phyloP scores from a whole-genome alignment of 306 rosid genomes.

The Carpinus viminea region DNA sequence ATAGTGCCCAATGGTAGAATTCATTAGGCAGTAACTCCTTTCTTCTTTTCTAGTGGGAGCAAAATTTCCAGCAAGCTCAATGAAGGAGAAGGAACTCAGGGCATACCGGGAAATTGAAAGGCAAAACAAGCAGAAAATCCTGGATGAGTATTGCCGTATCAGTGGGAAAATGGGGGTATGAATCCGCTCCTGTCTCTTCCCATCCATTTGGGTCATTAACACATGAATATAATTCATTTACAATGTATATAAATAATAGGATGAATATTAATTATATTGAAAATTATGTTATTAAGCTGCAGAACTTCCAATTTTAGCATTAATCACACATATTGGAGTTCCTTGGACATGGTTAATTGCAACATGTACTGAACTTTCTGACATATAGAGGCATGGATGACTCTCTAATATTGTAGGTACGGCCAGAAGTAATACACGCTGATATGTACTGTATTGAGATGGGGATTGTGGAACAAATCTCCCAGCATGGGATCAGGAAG shows the following conservation, averaged over 20 bases:
- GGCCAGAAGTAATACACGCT: slow-evolving; percentile 50
- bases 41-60: slow-evolving; percentile 21
- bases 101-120: slow-evolving; percentile 42
- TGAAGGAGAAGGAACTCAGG: slow-evolving; percentile 27
- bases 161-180: slow-evolving; percentile 58
- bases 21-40: not conserved
- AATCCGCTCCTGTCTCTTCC: slow-evolving; percentile 7
- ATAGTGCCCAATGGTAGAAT: not conserved
- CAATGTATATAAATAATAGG: not conserved
- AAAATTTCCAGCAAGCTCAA: slow-evolving; percentile 30
- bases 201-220: not conserved
- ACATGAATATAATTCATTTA: not conserved
- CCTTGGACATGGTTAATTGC: slow-evolving; percentile 14
- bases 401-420: slow-evolving; percentile 46
- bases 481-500: slow-evolving; percentile 59
- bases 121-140: slow-evolving; percentile 43
- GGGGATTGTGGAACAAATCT: slow-evolving; percentile 66
- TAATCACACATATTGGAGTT: not conserved
- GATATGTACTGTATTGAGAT: slow-evolving; percentile 63
- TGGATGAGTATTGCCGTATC: slow-evolving; percentile 52
- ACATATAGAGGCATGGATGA: slow-evolving; percentile 11
- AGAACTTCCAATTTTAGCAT: not conserved
- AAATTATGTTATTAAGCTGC: not conserved
- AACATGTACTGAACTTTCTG: not conserved
- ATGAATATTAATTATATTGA: not conserved